Conservation (phyloP, 1,284 basidiomycete genomes). For the Naganishia cerealis region DNA sequence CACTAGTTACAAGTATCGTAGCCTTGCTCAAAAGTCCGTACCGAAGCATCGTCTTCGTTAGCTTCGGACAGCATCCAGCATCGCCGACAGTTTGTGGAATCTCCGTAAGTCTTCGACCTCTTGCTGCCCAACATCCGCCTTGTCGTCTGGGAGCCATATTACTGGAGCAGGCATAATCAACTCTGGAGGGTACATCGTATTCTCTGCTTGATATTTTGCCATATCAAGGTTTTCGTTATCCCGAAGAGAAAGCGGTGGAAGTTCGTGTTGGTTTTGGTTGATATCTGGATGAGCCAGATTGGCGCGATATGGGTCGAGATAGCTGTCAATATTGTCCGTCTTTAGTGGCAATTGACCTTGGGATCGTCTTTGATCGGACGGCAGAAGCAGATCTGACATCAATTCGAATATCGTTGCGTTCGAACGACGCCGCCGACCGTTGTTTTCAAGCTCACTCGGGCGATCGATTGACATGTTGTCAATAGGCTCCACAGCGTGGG, state of each 20-base stretch:
- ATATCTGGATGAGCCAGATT: slow-evolving; percentile 44
- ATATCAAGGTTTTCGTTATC: slow-evolving; percentile 58
- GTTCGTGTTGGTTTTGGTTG: slow-evolving; percentile 53
- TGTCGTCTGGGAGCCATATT: slow-evolving; percentile 76
- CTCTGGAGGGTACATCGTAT: slow-evolving; percentile 75
- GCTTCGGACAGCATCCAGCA: slow-evolving; percentile 24
- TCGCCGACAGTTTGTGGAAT: slow-evolving; percentile 38
- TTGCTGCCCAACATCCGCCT: slow-evolving; percentile 61
- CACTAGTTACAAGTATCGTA: neutral
- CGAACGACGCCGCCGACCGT: slow-evolving; percentile 26
- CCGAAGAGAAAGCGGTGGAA: slow-evolving; percentile 61
- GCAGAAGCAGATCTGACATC: slow-evolving; percentile 32
- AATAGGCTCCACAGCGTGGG: neutral
- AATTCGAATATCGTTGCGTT: slow-evolving; percentile 35
- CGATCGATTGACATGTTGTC: neutral
- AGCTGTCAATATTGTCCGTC: slow-evolving; percentile 73
- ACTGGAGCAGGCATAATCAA: slow-evolving; percentile 70
- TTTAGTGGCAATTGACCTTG: slow-evolving; percentile 47
- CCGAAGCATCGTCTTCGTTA: neutral
- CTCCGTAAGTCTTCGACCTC: slow-evolving; percentile 41
- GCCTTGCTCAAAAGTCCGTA: neutral
- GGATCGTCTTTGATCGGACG: slow-evolving; percentile 35
- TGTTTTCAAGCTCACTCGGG: neutral
- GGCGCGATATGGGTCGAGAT: slow-evolving; percentile 59
- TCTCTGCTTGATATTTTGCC: slow-evolving; percentile 70